Conservation (phyloP, 2,329 filamentous ascomycete species). For the Lasiodiplodia hormozganensis region DNA sequence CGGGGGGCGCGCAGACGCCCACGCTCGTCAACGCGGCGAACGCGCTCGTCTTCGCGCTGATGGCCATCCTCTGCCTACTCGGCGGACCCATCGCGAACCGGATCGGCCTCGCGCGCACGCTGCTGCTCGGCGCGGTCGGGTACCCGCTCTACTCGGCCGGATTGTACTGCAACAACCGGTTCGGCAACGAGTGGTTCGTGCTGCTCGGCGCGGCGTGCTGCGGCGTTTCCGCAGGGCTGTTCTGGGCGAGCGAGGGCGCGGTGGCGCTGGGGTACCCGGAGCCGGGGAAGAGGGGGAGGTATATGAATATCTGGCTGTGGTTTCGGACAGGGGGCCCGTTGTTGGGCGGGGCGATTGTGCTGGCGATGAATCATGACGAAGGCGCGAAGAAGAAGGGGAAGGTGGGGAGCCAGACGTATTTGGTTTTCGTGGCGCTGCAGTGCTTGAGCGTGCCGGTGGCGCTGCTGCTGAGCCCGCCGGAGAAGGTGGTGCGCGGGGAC, state of each 20-base stretch:
- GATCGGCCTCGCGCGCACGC: slow-evolving; percentile 56
- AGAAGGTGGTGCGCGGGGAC: slow-evolving; percentile 53
- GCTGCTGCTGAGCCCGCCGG: slow-evolving; percentile 47
- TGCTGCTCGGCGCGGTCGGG: slow-evolving; percentile 55
- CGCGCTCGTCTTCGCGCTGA: slow-evolving; percentile 57
- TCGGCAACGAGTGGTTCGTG: slow-evolving; percentile 61
- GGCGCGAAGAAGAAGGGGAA: slow-evolving; percentile 42
- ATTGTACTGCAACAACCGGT: slow-evolving; percentile 59
- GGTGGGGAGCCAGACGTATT: slow-evolving; percentile 48
- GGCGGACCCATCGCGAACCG: slow-evolving; percentile 58
- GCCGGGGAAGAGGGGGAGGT: slow-evolving; percentile 54
- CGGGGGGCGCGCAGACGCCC: slow-evolving; percentile 59
- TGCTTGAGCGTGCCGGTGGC: slow-evolving; percentile 48
- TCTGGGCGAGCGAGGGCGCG: slow-evolving; percentile 60
- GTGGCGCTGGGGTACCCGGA: slow-evolving; percentile 60
- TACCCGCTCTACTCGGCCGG: slow-evolving; percentile 58
- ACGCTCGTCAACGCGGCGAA: slow-evolving; percentile 62
- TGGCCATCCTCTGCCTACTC: slow-evolving; percentile 57
- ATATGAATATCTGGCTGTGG: slow-evolving; percentile 58
- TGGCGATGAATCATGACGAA: slow-evolving; percentile 52
- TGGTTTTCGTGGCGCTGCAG: slow-evolving; percentile 53
- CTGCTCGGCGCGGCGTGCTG: slow-evolving; percentile 57
- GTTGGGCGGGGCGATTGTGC: slow-evolving; percentile 55
- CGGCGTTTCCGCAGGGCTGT: slow-evolving; percentile 57
- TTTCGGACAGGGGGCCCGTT: slow-evolving; percentile 60